Conservation (phyloP, 192 early-diverging fungal genomes). For the Cladochytrium replicatum region DNA sequence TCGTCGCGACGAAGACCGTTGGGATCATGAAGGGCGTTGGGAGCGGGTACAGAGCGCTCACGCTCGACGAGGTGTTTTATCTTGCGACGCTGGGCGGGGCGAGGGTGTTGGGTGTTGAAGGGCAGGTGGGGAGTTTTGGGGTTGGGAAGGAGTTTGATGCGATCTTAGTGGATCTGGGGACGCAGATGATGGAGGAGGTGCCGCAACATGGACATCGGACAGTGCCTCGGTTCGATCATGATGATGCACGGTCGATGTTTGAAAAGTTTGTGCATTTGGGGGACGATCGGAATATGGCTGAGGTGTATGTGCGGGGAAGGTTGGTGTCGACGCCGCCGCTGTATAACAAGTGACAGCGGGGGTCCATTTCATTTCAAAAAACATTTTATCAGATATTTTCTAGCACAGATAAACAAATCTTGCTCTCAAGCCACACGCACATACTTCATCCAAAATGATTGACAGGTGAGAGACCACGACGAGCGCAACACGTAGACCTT, state of each 20-base stretch:
- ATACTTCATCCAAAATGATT: too few species aligned
- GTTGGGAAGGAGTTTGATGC: constrained; percentile 90
- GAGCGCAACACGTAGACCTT: too few species aligned
- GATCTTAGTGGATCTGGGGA: constrained; percentile 51
- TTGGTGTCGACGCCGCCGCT: constrained; percentile 1
- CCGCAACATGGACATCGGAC: constrained; percentile 12
- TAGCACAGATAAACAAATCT: too few species aligned
- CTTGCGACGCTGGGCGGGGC: constrained; percentile 90
- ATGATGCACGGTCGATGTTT: constrained; percentile 41
- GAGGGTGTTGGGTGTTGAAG: constrained; percentile 59
- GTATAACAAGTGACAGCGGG: too few species aligned
- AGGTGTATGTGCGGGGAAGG: constrained; percentile 74
- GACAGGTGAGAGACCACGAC: too few species aligned
- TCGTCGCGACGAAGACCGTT: constrained; percentile 62
- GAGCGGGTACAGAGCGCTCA: constrained; percentile 38
- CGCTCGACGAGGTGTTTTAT: constrained; percentile 65
- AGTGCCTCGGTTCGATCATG: constrained; percentile 58
- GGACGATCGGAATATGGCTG: constrained; percentile 73
- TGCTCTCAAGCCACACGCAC: too few species aligned
- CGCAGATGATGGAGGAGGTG: constrained; percentile 2
- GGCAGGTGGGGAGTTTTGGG: constrained; percentile 71
- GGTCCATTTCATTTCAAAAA: too few species aligned
- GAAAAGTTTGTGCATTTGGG: constrained; percentile 90
- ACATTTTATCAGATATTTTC: too few species aligned
- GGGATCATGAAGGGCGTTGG: constrained; percentile 15